Evolutionary conservation across 495 filamentous ascomycete species (phyloP).

Genomic region (Penicillium roqueforti): DNA sequence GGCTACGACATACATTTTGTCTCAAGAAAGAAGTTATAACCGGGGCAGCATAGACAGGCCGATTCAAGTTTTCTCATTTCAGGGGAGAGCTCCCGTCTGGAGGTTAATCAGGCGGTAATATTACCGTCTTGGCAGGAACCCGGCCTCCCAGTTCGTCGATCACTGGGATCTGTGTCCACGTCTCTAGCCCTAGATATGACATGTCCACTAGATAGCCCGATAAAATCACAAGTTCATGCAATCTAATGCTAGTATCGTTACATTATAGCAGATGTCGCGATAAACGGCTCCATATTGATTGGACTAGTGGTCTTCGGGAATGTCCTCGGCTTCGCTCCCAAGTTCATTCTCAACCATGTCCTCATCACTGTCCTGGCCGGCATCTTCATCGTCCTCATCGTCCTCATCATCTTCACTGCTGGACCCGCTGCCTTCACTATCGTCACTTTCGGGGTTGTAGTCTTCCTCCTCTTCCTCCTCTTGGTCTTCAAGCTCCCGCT

Average conservation of each 20-base stretch:
- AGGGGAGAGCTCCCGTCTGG: constrained; percentile 17
- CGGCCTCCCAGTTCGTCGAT: neutral
- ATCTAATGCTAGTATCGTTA: neutral
- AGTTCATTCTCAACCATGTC: constrained; percentile 43
- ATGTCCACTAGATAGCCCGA: neutral
- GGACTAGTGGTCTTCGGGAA: constrained; percentile 25
- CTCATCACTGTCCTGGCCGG: constrained; percentile 41
- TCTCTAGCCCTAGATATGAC: neutral
- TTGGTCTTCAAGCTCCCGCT: constrained; percentile 57
- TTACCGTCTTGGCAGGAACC: constrained; percentile 21
- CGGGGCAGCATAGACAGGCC: neutral
- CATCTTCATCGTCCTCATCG: constrained; percentile 46
- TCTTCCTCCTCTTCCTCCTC: constrained; percentile 89
- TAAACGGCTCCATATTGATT: neutral
- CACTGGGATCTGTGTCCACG: neutral
- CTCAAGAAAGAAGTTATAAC: neutral
- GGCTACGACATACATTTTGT: neutral
- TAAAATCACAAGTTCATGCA: neutral
- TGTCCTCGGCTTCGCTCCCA: constrained; percentile 40
- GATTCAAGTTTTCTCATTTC: constrained; percentile 4
- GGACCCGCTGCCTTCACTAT: constrained; percentile 65
- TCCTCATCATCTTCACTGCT: constrained; percentile 52
- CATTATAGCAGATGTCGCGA: neutral
- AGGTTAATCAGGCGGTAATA: constrained; percentile 25
- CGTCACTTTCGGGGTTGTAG: constrained; percentile 76